Evolutionary conservation across 139 green algal genomes (phyloP).

Genomic region (Chlamydomonas sp.): DNA sequence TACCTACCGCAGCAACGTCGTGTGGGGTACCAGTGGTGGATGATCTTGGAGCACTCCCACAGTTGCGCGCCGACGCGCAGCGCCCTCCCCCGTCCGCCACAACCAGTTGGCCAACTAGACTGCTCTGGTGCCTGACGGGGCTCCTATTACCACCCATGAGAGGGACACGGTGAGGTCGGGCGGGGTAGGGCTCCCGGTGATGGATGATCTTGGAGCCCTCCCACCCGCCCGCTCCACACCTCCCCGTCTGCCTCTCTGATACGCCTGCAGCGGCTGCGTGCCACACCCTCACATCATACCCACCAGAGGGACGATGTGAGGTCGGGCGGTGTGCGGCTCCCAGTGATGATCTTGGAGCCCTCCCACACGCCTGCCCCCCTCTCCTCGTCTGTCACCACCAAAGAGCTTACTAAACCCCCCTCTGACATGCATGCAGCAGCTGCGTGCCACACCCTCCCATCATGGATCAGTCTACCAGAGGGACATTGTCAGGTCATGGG

Average conservation of each 20-base stretch:
- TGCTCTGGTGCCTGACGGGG: neutral
- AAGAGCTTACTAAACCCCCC: neutral
- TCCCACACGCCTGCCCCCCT: slow-evolving; percentile 36
- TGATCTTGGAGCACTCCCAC: neutral
- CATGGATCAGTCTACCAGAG: slow-evolving; percentile 17
- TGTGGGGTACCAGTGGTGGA: slow-evolving; percentile 26
- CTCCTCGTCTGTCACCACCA: no score
- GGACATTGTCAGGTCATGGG: slow-evolving; percentile 29
- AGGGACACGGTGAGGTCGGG: slow-evolving; percentile 33
- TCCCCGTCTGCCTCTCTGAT: no score
- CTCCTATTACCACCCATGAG: slow-evolving; percentile 6
- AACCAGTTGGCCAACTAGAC: neutral
- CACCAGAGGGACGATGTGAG: slow-evolving; percentile 31
- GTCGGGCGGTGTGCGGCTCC: slow-evolving; percentile 19
- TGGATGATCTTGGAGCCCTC: slow-evolving; percentile 34
- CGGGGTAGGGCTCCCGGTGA: slow-evolving; percentile 14
- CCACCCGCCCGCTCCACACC: no score
- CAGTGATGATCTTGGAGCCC: slow-evolving; percentile 31
- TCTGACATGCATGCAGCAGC: neutral
- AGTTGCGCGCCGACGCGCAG: neutral
- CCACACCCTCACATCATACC: neutral
- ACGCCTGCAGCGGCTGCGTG: neutral
- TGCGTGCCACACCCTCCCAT: no score
- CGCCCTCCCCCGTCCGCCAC: no score
- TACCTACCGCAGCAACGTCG: slow-evolving; percentile 24